phyloP scores from a whole-genome alignment of 371 early-diverging fungal genomes.

The Mortierella sp. region DNA sequence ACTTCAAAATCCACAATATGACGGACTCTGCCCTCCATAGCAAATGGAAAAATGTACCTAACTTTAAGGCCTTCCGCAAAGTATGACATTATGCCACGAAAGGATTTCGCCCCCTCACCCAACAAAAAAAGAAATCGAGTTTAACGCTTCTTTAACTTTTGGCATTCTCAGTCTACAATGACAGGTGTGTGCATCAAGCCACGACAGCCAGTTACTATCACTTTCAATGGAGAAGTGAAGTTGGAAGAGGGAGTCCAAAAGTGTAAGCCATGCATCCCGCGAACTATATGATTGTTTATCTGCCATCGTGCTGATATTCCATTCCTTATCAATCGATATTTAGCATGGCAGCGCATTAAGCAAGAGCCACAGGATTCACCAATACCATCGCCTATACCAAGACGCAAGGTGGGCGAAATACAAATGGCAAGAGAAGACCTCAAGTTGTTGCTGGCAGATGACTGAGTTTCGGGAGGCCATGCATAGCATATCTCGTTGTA shows the following conservation, averaged over 20 bases:
- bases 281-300: background rate
- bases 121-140: background rate
- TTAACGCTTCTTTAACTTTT: background rate
- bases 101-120: no score
- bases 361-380: constrained; percentile 19
- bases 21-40: constrained; percentile 11
- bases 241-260: background rate
- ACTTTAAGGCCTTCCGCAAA: constrained; percentile 52
- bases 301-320: background rate
- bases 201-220: background rate
- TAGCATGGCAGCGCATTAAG: constrained; percentile 29
- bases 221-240: background rate
- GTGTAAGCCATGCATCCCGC: background rate
- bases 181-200: background rate
- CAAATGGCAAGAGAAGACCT: constrained; percentile 41
- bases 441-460: constrained; percentile 25
- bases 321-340: background rate
- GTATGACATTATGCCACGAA: constrained; percentile 4
- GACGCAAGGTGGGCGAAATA: constrained; percentile 28
- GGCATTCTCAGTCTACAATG: background rate
- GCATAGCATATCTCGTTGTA: background rate
- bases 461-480: constrained; percentile 18
- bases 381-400: background rate
- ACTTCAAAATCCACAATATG: constrained; percentile 29
- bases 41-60: constrained; percentile 46